phyloP scores from a whole-genome alignment of 2,329 filamentous ascomycete species.

The Raffaelea arxii region DNA sequence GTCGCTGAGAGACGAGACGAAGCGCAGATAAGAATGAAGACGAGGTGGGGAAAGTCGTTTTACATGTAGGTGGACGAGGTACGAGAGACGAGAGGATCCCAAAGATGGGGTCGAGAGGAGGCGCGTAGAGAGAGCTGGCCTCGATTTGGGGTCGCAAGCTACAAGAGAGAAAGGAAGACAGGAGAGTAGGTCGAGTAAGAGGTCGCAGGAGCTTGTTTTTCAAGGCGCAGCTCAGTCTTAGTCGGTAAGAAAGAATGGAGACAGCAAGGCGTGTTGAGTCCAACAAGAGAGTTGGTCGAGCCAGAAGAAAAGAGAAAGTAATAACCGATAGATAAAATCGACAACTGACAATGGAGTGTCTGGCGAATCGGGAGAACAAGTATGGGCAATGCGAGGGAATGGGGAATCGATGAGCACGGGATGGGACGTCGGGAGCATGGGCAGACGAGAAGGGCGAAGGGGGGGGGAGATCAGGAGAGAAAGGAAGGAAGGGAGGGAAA shows the following conservation, averaged over 20 bases:
- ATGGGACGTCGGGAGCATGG: neutral
- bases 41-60: too few relatives aligned
- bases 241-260: neutral
- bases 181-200: neutral
- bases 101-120: too few relatives aligned
- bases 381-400: neutral
- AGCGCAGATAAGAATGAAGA: too few relatives aligned
- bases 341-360: too few relatives aligned
- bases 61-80: too few relatives aligned
- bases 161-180: neutral
- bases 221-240: conserved; percentile 2
- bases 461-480: too few relatives aligned
- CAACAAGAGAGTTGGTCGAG: too few relatives aligned
- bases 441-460: neutral
- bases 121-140: neutral
- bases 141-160: neutral
- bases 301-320: too few relatives aligned
- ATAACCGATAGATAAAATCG: too few relatives aligned
- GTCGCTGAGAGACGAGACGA: too few relatives aligned
- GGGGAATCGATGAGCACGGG: neutral
- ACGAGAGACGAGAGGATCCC: too few relatives aligned
- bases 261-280: conserved; percentile 2
- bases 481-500: too few relatives aligned
- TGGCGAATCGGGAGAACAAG: neutral
- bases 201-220: conserved; percentile 8